phyloP scores from a whole-genome alignment of 768 basidiomycete species.

The Suillus bovinus region DNA sequence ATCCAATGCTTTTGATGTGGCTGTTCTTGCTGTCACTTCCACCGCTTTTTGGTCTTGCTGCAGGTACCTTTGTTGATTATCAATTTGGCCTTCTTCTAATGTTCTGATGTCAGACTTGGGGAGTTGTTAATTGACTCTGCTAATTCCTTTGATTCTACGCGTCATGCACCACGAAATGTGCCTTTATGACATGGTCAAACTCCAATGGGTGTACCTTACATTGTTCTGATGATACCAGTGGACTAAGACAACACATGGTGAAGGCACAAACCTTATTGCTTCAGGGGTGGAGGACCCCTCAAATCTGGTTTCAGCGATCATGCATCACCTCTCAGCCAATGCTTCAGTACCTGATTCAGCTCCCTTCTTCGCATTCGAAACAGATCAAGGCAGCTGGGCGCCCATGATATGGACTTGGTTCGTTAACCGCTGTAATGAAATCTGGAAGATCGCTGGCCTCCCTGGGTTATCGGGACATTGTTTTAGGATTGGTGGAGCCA shows the following conservation, averaged over 20 bases:
- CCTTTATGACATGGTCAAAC: no score
- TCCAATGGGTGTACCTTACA: background rate
- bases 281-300: background rate
- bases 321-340: background rate
- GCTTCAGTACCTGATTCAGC: no score
- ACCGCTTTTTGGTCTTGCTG: background rate
- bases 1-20: no score
- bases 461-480: conserved; percentile 21
- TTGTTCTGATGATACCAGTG: background rate
- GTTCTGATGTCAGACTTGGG: background rate
- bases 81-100: background rate
- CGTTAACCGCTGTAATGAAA: background rate
- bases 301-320: background rate
- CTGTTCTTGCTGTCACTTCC: no score
- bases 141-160: background rate
- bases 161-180: background rate
- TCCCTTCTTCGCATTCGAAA: no score
- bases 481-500: conserved; percentile 29
- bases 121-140: fast-evolving
- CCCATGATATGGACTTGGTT: background rate
- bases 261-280: fast-evolving
- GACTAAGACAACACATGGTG: background rate
- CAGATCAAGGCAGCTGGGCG: background rate
- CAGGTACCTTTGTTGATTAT: background rate
- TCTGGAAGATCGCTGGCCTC: background rate